Conservation (phyloP, 176 grass and related monocot species). For the Tillandsia fasciculata region DNA sequence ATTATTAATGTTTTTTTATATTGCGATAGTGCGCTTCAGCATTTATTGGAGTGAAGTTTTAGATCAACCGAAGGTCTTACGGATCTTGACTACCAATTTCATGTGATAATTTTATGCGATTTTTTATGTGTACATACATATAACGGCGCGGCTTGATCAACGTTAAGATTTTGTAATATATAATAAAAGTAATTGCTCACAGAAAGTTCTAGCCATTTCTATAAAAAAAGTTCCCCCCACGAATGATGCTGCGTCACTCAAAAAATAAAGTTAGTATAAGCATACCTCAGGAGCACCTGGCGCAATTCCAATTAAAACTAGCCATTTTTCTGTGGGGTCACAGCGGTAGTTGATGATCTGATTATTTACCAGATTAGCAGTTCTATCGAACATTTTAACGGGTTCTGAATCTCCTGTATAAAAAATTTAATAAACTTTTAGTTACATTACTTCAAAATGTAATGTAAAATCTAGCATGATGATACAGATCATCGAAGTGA, state of each 20-base stretch:
- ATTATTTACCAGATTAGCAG: slow-evolving; percentile 85
- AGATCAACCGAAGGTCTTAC: too few species aligned
- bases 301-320: slow-evolving; percentile 90
- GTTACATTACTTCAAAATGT: not conserved
- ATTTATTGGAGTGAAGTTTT: too few species aligned
- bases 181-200: too few species aligned
- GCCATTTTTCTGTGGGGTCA: slow-evolving; percentile 82
- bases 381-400: slow-evolving; percentile 91
- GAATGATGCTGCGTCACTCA: not conserved
- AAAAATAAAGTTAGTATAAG: not conserved
- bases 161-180: too few species aligned
- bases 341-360: slow-evolving; percentile 95
- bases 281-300: slow-evolving; percentile 81
- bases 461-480: not conserved
- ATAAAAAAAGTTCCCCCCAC: too few species aligned
- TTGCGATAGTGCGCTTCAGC: too few species aligned
- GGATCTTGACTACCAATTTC: too few species aligned
- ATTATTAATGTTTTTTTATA: too few species aligned
- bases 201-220: too few species aligned
- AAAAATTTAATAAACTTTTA: slow-evolving; percentile 5
- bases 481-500: not conserved
- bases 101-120: too few species aligned
- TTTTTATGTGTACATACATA: too few species aligned
- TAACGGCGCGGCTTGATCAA: too few species aligned
- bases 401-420: slow-evolving; percentile 76